Conservation (phyloP, 345 rosid genomes). For the Microcos paniculata region DNA sequence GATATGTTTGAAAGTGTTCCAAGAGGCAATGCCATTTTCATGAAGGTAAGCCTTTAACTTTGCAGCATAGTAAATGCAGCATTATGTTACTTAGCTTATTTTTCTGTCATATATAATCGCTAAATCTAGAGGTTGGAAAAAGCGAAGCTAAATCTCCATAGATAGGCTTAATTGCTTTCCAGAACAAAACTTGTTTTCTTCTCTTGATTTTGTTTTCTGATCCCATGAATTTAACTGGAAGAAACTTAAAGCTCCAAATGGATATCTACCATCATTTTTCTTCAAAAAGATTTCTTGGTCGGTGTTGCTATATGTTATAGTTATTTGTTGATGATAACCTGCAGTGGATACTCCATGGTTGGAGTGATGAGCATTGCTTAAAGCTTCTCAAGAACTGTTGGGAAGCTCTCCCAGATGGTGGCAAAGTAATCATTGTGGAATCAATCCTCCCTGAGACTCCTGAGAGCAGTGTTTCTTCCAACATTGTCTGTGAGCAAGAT, state of each 20-base stretch:
- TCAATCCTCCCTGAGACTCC: slow-evolving; percentile 36
- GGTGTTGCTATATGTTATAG: neutral
- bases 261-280: neutral
- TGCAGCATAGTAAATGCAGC: neutral
- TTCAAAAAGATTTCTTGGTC: neutral
- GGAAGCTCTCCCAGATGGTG: slow-evolving; percentile 36
- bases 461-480: slow-evolving; percentile 26
- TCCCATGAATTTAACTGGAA: neutral
- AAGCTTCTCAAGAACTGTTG: slow-evolving; percentile 48
- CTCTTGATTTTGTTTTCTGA: neutral
- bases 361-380: slow-evolving; percentile 46
- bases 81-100: neutral
- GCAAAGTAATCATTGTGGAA: slow-evolving; percentile 47
- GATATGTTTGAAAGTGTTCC: no score
- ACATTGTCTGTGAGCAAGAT: slow-evolving; percentile 39
- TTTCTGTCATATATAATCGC: neutral
- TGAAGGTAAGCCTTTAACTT: neutral
- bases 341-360: no score
- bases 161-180: neutral
- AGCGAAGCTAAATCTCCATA: neutral
- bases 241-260: neutral
- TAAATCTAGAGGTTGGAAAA: neutral
- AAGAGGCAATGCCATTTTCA: neutral
- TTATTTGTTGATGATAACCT: slow-evolving; percentile 41
- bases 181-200: neutral